These are phyloP conservation scores for Parathielavia appendiculata DNA, from an alignment of 495 filamentous ascomycete species.

Conservation along the genomic window DNA sequence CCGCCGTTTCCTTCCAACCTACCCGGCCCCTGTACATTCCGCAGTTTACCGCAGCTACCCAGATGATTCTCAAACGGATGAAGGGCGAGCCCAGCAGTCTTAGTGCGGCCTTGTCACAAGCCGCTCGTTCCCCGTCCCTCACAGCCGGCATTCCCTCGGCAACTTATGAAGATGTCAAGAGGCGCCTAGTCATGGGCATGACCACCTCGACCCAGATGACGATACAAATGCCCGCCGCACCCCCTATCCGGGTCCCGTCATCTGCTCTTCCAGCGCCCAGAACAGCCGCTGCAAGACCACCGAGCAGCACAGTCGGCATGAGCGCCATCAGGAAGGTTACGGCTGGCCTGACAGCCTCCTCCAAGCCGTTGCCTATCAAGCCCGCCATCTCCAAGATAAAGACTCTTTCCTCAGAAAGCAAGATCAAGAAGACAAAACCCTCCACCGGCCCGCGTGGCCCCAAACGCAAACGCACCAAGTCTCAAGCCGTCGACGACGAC, in stretches of 20 bases:
- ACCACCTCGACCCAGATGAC: slow-evolving; percentile 48
- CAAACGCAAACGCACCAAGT: slow-evolving; percentile 23
- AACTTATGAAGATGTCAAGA: slow-evolving; percentile 45
- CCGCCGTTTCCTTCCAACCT: slow-evolving; percentile 17
- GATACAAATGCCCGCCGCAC: slow-evolving; percentile 30
- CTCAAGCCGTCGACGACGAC: slow-evolving; percentile 16
- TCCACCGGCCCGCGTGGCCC: neutral
- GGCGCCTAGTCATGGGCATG: slow-evolving; percentile 46
- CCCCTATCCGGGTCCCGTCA: neutral
- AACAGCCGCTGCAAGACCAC: neutral
- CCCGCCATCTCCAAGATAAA: slow-evolving; percentile 16
- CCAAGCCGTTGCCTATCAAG: slow-evolving; percentile 18
- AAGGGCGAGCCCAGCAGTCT: slow-evolving; percentile 38
- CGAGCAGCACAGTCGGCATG: slow-evolving; percentile 12
- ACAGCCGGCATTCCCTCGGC: slow-evolving; percentile 32
- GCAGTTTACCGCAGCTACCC: slow-evolving; percentile 51
- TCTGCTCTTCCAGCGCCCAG: neutral
- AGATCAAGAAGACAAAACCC: slow-evolving; percentile 27
- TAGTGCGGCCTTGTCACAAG: slow-evolving; percentile 34
- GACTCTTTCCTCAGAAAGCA: slow-evolving; percentile 19
- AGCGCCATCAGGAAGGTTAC: slow-evolving; percentile 33
- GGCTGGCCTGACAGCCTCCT: slow-evolving; percentile 20
- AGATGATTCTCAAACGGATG: slow-evolving; percentile 54
- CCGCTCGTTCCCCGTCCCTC: slow-evolving; percentile 23
- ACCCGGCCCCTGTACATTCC: slow-evolving; percentile 42